These are phyloP conservation scores for Sonneratia caseolaris DNA, from an alignment of 345 rosid species.

Conservation along the genomic window DNA sequence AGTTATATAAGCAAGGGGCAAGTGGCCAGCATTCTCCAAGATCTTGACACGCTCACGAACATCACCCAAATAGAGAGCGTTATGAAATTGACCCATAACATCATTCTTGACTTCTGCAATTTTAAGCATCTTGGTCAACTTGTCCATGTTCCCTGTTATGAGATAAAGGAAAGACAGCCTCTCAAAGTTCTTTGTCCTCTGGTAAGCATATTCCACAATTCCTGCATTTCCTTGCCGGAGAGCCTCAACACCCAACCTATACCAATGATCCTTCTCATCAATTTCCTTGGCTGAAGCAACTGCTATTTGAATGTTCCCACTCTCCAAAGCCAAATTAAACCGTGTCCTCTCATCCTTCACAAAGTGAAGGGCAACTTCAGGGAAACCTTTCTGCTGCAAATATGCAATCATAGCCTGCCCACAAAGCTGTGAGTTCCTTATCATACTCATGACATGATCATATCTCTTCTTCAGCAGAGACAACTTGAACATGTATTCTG, in stretches of 20 bases:
- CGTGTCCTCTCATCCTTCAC: conserved; percentile 93
- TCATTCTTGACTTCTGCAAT: conserved; percentile 92
- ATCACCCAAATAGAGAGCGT: conserved; percentile 87
- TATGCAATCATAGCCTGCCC: conserved; percentile 97
- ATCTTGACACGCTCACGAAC: conserved; percentile 80
- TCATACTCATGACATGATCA: conserved; percentile 94
- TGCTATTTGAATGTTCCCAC: conserved; percentile 90
- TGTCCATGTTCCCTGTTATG: conserved; percentile 74
- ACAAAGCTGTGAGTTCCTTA: conserved; percentile 83
- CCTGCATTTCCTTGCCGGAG: conserved; percentile 95
- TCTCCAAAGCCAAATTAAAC: conserved; percentile 85
- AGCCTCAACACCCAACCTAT: conserved; percentile 89
- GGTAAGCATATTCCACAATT: conserved; percentile 90
- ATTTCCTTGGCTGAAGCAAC: conserved; percentile 96
- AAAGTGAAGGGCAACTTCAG: conserved; percentile 97
- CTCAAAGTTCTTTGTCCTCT: conserved; percentile 94
- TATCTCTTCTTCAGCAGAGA: conserved; percentile 67
- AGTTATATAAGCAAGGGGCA: conserved; percentile 79
- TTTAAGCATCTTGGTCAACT: conserved; percentile 80
- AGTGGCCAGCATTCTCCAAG: conserved; percentile 77
- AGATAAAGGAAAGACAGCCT: conserved; percentile 90
- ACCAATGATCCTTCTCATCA: conserved; percentile 93
- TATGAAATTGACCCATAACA: conserved; percentile 94
- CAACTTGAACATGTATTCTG: conserved; percentile 84
- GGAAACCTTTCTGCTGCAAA: conserved; percentile 93